Evolutionary conservation across 2,329 filamentous ascomycete species (phyloP), one percentile per base, ranked within the genome.

Genomic region (Diplodia sapinea): DNA sequence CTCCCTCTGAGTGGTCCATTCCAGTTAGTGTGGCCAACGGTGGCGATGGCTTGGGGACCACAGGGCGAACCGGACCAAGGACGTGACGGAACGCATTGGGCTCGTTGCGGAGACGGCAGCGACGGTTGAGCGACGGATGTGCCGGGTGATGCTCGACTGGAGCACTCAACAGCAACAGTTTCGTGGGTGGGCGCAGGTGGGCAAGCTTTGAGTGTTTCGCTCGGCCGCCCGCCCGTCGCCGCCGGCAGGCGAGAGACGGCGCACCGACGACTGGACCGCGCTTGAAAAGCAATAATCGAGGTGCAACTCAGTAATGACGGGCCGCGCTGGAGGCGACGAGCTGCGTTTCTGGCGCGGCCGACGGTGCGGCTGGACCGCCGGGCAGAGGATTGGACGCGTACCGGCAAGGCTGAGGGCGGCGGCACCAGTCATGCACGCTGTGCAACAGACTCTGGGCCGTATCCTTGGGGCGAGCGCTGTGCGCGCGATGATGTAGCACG

Each of bases 401-500:
- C 54, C 38, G 54, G 52, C 52, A 55, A 57, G 54, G 54, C 54
- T 57, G 54, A 57, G 54, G n/a, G 54, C 54, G 33, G 54, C n/a
- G 26, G 59, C 59, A 26, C 59, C 47, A 49, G 31, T 63, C 26
- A 63, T 49, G 59, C 59, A 31, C 12, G 59, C 31, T 17, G 59
- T 63, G 59, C 57, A 36, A 62, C 43, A 20, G 15, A 4, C 31
- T 2, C 23, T 26, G 40, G 36, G 33, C 33, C 38, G 20, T 36
- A 40, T 20, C 26, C 29, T 26, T 26, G 36, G n/a, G 26, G 13
- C 20, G 59, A 31, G 11, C 23, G 43, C 47, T 38, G 47, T 51
- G 59, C 59, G 59, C 59, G 59, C 59, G 59, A 63, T 63, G 59
- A 63, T 63, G 47, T 63, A 63, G 59, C 43, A 51, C 43, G 59